These are phyloP conservation scores for Nyctanthes arbortristis DNA, from an alignment of 257 asterid genomes.

Conservation along the genomic window DNA sequence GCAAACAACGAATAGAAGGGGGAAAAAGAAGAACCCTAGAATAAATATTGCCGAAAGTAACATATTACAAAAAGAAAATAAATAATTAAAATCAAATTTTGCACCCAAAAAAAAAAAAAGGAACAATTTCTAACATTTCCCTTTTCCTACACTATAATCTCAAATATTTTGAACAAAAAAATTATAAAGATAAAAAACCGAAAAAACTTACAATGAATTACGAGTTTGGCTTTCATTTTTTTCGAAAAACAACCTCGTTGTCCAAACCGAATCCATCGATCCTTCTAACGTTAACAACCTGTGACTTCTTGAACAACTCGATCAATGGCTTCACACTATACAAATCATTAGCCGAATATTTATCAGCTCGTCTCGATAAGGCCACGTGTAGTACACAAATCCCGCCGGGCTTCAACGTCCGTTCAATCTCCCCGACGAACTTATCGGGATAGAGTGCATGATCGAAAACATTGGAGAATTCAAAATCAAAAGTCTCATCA, in stretches of 20 bases:
- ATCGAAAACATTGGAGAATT: slow-evolving; percentile 92
- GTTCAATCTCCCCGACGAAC: slow-evolving; percentile 81
- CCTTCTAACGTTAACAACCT: slow-evolving; percentile 52
- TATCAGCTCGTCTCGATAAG: slow-evolving; percentile 64
- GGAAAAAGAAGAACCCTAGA: not conserved
- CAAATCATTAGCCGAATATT: slow-evolving; percentile 88
- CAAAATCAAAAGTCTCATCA: slow-evolving; percentile 66
- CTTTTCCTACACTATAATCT: slow-evolving; percentile 10
- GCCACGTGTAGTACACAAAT: slow-evolving; percentile 83
- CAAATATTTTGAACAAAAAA: slow-evolving; percentile 14
- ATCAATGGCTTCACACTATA: slow-evolving; percentile 72
- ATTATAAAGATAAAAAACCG: not conserved
- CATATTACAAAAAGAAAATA: not conserved
- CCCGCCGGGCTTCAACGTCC: slow-evolving; percentile 75
- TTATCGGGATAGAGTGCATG: slow-evolving; percentile 88
- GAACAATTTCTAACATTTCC: not conserved
- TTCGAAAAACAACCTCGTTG: slow-evolving; percentile 80
- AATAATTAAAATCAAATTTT: not conserved
- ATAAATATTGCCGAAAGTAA: not conserved
- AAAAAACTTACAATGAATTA: not conserved
- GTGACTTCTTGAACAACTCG: slow-evolving; percentile 66
- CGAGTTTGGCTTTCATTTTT: slow-evolving; percentile 25
- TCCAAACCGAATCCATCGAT: slow-evolving; percentile 91
- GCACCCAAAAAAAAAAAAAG: not conserved
- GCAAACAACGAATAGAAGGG: not conserved